phyloP scores from a whole-genome alignment of 1,284 basidiomycete species.

The Sporisorium exsertum region DNA sequence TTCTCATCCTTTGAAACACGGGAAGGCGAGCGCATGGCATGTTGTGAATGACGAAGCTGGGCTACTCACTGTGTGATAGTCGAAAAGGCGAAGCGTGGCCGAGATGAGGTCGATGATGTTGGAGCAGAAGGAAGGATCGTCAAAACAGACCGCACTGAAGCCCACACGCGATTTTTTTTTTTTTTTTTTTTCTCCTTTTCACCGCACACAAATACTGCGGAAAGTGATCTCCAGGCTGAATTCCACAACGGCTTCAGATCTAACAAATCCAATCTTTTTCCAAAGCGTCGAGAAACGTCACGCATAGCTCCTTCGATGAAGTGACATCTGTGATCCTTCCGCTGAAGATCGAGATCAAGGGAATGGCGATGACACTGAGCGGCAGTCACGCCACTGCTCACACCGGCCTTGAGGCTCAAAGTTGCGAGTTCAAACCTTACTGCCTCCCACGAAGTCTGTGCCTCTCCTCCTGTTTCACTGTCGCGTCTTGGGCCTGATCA shows the following conservation, averaged over 20 bases:
- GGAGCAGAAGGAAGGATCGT: slow-evolving; percentile 1
- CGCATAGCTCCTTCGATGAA: not conserved
- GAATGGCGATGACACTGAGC: not conserved
- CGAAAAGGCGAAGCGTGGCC: slow-evolving; percentile 1
- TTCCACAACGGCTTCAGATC: not conserved
- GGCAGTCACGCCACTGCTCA: not conserved
- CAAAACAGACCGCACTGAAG: slow-evolving; percentile 2
- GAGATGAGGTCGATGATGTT: slow-evolving; percentile 10
- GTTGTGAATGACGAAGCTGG: not conserved
- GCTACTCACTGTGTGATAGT: slow-evolving; percentile 18
- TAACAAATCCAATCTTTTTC: slow-evolving; percentile 1
- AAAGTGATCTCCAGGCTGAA: slow-evolving; percentile 30
- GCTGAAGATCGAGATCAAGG: not conserved
- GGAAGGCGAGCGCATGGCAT: not conserved
- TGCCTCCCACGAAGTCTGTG: not conserved
- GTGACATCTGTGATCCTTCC: not conserved
- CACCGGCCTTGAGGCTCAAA: not conserved
- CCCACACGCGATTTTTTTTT: slow-evolving; percentile 5
- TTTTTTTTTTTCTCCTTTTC: slow-evolving; percentile 3
- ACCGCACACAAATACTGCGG: slow-evolving; percentile 20
- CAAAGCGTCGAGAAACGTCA: not conserved
- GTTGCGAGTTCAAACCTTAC: not conserved
- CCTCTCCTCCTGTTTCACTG: not conserved
- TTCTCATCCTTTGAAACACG: slow-evolving; percentile 46
- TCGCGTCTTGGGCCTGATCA: slow-evolving; percentile 3